Conservation (phyloP, 495 filamentous ascomycete species). For the Penicillium taxi region DNA sequence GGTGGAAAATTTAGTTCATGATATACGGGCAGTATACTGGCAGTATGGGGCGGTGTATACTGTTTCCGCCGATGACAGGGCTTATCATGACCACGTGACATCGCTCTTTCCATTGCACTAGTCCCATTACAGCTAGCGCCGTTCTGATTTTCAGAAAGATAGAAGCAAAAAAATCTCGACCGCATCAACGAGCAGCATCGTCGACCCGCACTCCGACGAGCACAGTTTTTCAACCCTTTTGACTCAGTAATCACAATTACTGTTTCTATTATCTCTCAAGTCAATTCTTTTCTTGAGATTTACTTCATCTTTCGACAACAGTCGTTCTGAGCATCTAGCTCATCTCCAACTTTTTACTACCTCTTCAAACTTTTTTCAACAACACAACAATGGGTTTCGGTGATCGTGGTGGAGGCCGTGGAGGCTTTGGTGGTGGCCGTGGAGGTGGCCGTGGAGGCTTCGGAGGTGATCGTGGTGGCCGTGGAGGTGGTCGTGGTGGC, state of each 20-base stretch:
- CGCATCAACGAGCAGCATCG: slow-evolving; percentile 38
- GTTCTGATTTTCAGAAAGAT: slow-evolving; percentile 42
- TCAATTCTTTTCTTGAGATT: slow-evolving; percentile 13
- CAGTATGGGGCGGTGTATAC: no score
- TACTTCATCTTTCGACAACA: slow-evolving; percentile 12
- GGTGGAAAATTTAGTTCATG: no score
- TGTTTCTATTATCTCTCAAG: slow-evolving; percentile 8
- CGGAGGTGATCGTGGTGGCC: slow-evolving; percentile 35
- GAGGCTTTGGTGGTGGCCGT: slow-evolving; percentile 18
- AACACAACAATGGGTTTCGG: slow-evolving; percentile 35
- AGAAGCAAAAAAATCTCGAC: slow-evolving; percentile 41
- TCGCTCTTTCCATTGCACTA: slow-evolving; percentile 24
- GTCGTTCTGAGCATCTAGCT: slow-evolving; percentile 24
- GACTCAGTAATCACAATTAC: slow-evolving; percentile 10
- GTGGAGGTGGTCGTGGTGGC: slow-evolving; percentile 18
- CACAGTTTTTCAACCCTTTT: slow-evolving; percentile 22
- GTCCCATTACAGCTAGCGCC: slow-evolving; percentile 24
- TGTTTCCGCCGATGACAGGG: no score
- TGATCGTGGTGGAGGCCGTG: slow-evolving; percentile 35
- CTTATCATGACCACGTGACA: slow-evolving; percentile 36
- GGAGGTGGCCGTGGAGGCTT: slow-evolving; percentile 34
- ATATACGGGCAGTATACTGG: background rate
- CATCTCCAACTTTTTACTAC: slow-evolving; percentile 13
- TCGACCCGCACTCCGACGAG: slow-evolving; percentile 26
- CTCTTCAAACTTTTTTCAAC: slow-evolving; percentile 7